These are phyloP conservation scores for Westerdykella sp. DNA, from an alignment of 2,329 filamentous ascomycete genomes.

Conservation along the genomic window DNA sequence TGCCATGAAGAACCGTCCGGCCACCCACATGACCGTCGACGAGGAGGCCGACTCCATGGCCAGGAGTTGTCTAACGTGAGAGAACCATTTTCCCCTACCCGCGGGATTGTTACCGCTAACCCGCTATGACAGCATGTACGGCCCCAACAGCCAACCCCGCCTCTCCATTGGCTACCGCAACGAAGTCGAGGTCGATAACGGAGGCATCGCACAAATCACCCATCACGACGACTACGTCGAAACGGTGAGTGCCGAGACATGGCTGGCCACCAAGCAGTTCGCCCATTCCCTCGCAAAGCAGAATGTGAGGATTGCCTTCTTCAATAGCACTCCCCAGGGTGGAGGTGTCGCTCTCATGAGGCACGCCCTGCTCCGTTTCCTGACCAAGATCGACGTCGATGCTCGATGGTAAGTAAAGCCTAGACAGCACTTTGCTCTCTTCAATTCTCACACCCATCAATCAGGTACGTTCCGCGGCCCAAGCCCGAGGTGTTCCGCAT, in stretches of 20 bases:
- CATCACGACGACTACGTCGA: conserved; percentile 52
- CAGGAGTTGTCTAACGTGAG: conserved; percentile 68
- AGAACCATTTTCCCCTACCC: conserved; percentile 6
- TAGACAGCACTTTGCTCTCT: not conserved
- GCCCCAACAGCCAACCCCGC: conserved; percentile 63
- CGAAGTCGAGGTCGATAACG: conserved; percentile 63
- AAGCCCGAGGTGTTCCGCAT: conserved; percentile 73
- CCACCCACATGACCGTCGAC: conserved; percentile 58
- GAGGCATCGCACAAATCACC: conserved; percentile 57
- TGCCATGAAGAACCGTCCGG: not conserved
- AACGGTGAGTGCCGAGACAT: conserved; percentile 57
- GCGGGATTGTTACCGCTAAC: not conserved
- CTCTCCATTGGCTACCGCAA: conserved; percentile 61
- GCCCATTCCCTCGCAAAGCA: conserved; percentile 56
- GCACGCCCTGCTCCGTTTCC: conserved; percentile 68
- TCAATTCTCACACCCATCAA: conserved; percentile 2
- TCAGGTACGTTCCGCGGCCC: conserved; percentile 68
- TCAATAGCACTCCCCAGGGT: conserved; percentile 75
- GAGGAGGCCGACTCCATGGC: conserved; percentile 79
- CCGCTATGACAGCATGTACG: conserved; percentile 47
- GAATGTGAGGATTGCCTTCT: conserved; percentile 67
- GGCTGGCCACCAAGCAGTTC: conserved; percentile 59
- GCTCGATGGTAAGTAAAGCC: conserved; percentile 60
- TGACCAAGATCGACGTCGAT: conserved; percentile 60
- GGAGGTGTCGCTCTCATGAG: conserved; percentile 78